Evolutionary conservation across 768 basidiomycete genomes (phyloP), one percentile per base, ranked within the genome.

Genomic region (Daedaleopsis nitida): DNA sequence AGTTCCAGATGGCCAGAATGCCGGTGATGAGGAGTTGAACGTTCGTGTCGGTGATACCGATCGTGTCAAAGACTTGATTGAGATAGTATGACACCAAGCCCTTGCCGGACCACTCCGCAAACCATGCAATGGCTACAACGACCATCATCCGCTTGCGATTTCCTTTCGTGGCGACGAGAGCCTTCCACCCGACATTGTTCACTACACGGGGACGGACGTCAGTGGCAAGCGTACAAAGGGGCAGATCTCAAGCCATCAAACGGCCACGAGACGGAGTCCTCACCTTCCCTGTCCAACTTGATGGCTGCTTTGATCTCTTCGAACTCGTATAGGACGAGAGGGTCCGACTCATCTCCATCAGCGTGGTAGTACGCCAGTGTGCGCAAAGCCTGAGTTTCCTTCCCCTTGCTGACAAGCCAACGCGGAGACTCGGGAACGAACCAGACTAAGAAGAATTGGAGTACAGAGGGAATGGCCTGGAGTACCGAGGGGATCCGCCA

Each of bases 31-130:
- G 83, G 50, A 91, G 85, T 78, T 93, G 81, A 52, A 77, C 84
- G 57, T 82, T 80, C 10, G 80, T 72, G 66, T 83, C 75, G 14
- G 82, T 85, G 69, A 91, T 86, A 59, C 87, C 87, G 58, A 90
- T 86, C 59, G 82, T 77, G 63, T 80, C 73, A 73, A 94, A 85
- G 55, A 93, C 86, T 72, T 83, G 80, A 75, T 80, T 87, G 68
- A 93, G 83, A 78, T 93, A 93, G 80, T 88, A 92, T 6, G 88
- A 91, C 53, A 91, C 87, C 56, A 93, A 86, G 70, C 91, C 91
- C 67, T 92, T 92, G 14, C 89, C 91, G 11, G 88, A 91, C 91
- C 89, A 92, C 67, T 91, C 88, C 3, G 89, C 91, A 81, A 92
- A 91, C 81, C 89, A 89, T 50, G 88, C 89, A 56, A 92, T 77